A percentile compares a stretch with the other conserved stretches of the same genome.
Conservation (phyloP, 2,329 filamentous ascomycete species). For the Hypoxylon sp. region DNA sequence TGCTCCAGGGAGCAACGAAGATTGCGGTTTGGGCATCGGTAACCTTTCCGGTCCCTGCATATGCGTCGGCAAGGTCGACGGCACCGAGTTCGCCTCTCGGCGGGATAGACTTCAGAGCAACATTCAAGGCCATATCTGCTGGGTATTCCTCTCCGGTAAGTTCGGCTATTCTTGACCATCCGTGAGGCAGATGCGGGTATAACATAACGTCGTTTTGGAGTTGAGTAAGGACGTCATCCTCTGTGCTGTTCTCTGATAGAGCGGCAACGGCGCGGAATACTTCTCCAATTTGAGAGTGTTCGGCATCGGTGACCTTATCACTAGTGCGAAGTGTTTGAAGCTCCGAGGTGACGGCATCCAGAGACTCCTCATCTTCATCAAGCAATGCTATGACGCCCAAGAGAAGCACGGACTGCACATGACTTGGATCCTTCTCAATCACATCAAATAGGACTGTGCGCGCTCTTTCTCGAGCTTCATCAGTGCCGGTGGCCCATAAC, state of each 20-base stretch:
- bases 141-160: conserved; percentile 67
- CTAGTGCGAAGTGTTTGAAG: conserved; percentile 79
- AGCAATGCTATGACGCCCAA: conserved; percentile 87
- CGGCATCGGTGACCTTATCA: conserved; percentile 71
- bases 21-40: conserved; percentile 83
- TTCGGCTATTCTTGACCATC: conserved; percentile 83
- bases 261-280: conserved; percentile 82
- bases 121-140: conserved; percentile 84
- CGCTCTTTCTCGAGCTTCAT: conserved; percentile 80
- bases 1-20: conserved; percentile 85
- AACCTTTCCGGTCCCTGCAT: conserved; percentile 78
- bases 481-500: conserved; percentile 88
- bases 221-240: conserved; percentile 71
- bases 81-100: conserved; percentile 78
- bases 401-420: conserved; percentile 84
- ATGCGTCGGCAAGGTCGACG: conserved; percentile 78
- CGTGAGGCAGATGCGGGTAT: conserved; percentile 81
- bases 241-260: conserved; percentile 64
- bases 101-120: conserved; percentile 81
- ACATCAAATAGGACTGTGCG: conserved; percentile 84
- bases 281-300: conserved; percentile 79
- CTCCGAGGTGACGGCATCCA: conserved; percentile 85
- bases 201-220: conserved; percentile 85
- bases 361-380: conserved; percentile 82
- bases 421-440: conserved; percentile 79